Percentiles rank a stretch among this genome's conserved stretches.
Conservation (phyloP, 805 yeast genomes). For the Kodamaea sagamina region DNA sequence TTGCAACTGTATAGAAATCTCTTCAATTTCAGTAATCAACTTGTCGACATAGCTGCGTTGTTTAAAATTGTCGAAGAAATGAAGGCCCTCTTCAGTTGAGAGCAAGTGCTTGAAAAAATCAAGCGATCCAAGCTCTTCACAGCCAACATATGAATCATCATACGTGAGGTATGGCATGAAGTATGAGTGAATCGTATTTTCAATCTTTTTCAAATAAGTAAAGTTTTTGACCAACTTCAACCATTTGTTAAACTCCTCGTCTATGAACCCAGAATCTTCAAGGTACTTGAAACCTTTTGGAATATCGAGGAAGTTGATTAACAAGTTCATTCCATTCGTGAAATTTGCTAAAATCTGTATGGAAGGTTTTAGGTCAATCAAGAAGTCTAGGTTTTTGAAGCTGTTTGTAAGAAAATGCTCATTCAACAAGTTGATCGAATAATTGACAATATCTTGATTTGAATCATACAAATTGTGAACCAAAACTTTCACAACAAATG, state of each 20-base stretch:
- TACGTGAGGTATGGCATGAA: slow-evolving; percentile 1
- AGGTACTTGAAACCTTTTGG: slow-evolving; percentile 69
- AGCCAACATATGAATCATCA: neutral
- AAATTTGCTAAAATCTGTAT: slow-evolving; percentile 36
- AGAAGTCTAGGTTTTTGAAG: slow-evolving; percentile 46
- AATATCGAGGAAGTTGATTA: slow-evolving; percentile 64
- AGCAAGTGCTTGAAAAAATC: slow-evolving; percentile 83
- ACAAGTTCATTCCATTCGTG: slow-evolving; percentile 43
- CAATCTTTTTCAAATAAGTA: slow-evolving; percentile 42
- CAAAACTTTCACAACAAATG: slow-evolving; percentile 55
- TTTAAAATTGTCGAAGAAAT: slow-evolving; percentile 45
- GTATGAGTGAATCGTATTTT: slow-evolving; percentile 27
- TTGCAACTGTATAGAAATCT: slow-evolving; percentile 18
- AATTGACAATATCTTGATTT: slow-evolving; percentile 19
- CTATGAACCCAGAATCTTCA: slow-evolving; percentile 58
- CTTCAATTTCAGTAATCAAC: slow-evolving; percentile 25
- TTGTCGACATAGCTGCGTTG: slow-evolving; percentile 48
- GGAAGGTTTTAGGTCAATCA: slow-evolving; percentile 58
- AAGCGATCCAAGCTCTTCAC: slow-evolving; percentile 16
- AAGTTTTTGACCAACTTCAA: slow-evolving; percentile 42
- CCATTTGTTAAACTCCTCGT: slow-evolving; percentile 71
- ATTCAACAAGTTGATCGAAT: slow-evolving; percentile 24
- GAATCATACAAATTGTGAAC: slow-evolving; percentile 73
- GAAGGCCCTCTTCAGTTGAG: slow-evolving; percentile 77
- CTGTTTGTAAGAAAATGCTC: slow-evolving; percentile 24